These are phyloP conservation scores for Postia placenta DNA, from an alignment of 768 basidiomycete genomes.

Conservation along the genomic window DNA sequence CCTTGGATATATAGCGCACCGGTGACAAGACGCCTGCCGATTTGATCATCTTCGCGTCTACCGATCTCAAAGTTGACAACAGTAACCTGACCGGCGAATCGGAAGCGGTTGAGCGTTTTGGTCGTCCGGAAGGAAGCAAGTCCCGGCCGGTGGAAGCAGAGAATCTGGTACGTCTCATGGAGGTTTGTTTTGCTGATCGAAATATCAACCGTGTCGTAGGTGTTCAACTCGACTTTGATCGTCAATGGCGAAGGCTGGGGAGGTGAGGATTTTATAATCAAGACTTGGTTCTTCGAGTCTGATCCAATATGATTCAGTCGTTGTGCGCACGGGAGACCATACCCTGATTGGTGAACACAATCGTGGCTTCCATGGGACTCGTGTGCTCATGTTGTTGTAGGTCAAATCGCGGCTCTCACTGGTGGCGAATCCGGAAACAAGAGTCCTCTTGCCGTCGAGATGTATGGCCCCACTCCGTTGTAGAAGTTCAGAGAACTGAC, in stretches of 20 bases:
- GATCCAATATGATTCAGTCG: too few relatives aligned
- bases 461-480: slow-evolving; percentile 31
- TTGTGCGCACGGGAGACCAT: slow-evolving; percentile 60
- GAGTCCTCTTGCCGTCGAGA: slow-evolving; percentile 61
- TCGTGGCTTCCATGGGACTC: slow-evolving; percentile 3
- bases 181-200: slow-evolving; percentile 1
- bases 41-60: slow-evolving; percentile 49
- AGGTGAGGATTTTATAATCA: slow-evolving; percentile 31
- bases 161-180: slow-evolving; percentile 39
- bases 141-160: slow-evolving; percentile 56
- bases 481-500: slow-evolving; percentile 7
- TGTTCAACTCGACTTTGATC: slow-evolving; percentile 65
- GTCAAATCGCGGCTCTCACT: slow-evolving; percentile 64
- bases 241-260: slow-evolving; percentile 74
- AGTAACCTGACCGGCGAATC: slow-evolving; percentile 68
- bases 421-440: slow-evolving; percentile 59
- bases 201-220: slow-evolving; percentile 27
- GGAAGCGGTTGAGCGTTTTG: slow-evolving; percentile 56
- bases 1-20: slow-evolving; percentile 36
- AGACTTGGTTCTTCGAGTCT: too few relatives aligned
- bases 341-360: slow-evolving; percentile 49
- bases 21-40: slow-evolving; percentile 73
- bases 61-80: slow-evolving; percentile 66
- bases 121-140: slow-evolving; percentile 39
- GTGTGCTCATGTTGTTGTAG: slow-evolving; percentile 22